Evolutionary conservation across 495 filamentous ascomycete genomes (phyloP), one percentile per base, ranked within the genome.

Genomic region (Talaromyces stipitatus): DNA sequence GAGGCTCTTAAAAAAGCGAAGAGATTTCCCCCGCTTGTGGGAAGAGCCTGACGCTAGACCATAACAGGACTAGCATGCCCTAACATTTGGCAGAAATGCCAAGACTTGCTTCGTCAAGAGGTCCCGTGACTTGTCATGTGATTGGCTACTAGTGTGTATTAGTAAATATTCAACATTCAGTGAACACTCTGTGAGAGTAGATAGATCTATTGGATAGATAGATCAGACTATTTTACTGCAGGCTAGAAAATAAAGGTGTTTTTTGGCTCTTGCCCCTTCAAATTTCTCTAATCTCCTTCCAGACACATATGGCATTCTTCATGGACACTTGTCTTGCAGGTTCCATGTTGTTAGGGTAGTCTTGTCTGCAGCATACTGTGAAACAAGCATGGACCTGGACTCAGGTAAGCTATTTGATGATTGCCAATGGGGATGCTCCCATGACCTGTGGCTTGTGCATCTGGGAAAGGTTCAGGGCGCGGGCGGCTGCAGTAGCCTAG

Each of bases 1-100:
- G 16, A n/a, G 24, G 16, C 23, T 26, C 16, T 58, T 36, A 14
- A 38, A 26, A n/a, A 23, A 54, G 27, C 22, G 33, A 41, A 24
- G 29, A 41, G 24, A 38, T 54, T 68, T 77, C 66, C 58, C 59
- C 74, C 73, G 72, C 72, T 76, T 77, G 74, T 77, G 74, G 71
- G 74, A 65, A 65, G 53, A 41, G 28, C 30, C 26, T 45, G 1
- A 18, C 62, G 60, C 75, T 78, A 78, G 59, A 66, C 59, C 8
- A 12, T 41, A 60, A 2, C 0, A 58, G 69, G 8, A 30, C 73
- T 75, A 69, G 52, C 26, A 47, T 71, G 72, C 73, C 73, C 72
- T 78, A 72, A 61, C 62, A 28, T 55, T 43, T 43, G 2, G 22
- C 54, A 4, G 45, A n/a, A n/a, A 7, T 26, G 45, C 20, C 20